A percentile compares a stretch with the other conserved stretches of the same genome.
phyloP scores from a whole-genome alignment of 352 stramenopile genomes.

The Aphanomyces stellatus region DNA sequence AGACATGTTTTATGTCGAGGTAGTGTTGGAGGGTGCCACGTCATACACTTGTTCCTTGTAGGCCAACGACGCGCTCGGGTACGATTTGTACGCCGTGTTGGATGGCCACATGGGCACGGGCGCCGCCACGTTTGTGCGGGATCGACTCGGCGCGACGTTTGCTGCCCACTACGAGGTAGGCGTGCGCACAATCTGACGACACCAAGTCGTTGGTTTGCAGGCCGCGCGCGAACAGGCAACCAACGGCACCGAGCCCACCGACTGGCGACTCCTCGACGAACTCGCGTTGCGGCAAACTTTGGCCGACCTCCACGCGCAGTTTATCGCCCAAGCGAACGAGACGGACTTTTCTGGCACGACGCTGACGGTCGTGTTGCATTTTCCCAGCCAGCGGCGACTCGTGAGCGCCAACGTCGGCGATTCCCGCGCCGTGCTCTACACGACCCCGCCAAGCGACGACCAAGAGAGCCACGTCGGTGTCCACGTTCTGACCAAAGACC shows the following conservation, averaged over 20 bases:
- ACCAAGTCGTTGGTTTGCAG: no score
- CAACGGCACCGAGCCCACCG: no score
- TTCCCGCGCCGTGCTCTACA: constrained; percentile 62
- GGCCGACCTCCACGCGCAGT: constrained; percentile 45
- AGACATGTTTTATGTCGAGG: constrained; percentile 45
- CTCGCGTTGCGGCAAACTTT: constrained; percentile 64
- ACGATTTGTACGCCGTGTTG: constrained; percentile 91
- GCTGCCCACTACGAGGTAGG: not conserved
- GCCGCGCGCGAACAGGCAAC: no score
- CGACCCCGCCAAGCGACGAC: not conserved
- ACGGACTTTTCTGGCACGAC: constrained; percentile 76
- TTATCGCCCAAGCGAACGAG: constrained; percentile 20
- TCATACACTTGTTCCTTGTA: constrained; percentile 25
- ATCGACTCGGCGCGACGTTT: constrained; percentile 33
- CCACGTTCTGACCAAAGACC: constrained; percentile 41
- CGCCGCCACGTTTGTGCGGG: constrained; percentile 73
- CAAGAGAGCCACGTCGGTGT: not conserved
- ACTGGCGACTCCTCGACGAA: constrained; percentile 26
- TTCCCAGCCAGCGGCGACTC: constrained; percentile 38
- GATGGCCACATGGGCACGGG: constrained; percentile 91
- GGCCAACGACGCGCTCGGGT: constrained; percentile 30
- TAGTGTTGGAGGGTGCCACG: constrained; percentile 24
- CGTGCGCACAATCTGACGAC: no score
- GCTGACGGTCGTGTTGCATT: constrained; percentile 62
- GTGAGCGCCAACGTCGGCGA: constrained; percentile 80